Evolutionary conservation across 768 basidiomycete species (phyloP).

Genomic region (Suillus clintonianus): DNA sequence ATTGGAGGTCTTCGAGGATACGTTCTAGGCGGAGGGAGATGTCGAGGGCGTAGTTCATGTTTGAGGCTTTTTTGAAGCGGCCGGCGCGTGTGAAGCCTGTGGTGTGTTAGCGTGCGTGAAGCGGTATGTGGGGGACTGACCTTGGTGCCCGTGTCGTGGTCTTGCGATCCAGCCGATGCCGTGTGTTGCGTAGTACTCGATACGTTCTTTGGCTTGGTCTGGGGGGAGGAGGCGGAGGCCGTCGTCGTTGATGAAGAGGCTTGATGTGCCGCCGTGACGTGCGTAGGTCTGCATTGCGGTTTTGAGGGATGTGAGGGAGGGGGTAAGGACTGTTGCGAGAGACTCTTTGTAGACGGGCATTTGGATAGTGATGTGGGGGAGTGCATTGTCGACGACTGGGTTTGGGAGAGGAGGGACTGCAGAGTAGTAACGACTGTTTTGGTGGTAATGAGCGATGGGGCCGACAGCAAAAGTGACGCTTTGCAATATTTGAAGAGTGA

Average conservation of each 20-base stretch:
- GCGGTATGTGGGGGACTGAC: slow-evolving; percentile 31
- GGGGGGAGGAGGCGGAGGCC: slow-evolving; percentile 54
- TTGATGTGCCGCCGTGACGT: slow-evolving; percentile 61
- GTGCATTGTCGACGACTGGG: slow-evolving; percentile 43
- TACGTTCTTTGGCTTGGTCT: slow-evolving; percentile 47
- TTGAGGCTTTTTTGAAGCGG: slow-evolving; percentile 92
- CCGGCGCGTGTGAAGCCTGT: slow-evolving; percentile 50
- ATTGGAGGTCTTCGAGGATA: slow-evolving; percentile 31
- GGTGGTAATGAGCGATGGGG: slow-evolving; percentile 51
- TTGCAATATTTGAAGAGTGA: slow-evolving; percentile 42
- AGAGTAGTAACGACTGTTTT: slow-evolving; percentile 58
- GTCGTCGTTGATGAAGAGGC: slow-evolving; percentile 64
- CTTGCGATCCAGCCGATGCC: slow-evolving; percentile 63
- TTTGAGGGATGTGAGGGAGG: slow-evolving; percentile 56
- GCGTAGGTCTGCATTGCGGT: slow-evolving; percentile 66
- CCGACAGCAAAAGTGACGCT: slow-evolving; percentile 45
- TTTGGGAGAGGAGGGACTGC: slow-evolving; percentile 44
- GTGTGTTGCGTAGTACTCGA: slow-evolving; percentile 56
- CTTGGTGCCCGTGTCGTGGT: slow-evolving; percentile 55
- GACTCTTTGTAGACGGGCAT: slow-evolving; percentile 62
- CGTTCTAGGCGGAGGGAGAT: slow-evolving; percentile 40
- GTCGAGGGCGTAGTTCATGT: slow-evolving; percentile 81
- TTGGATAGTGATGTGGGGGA: slow-evolving; percentile 54
- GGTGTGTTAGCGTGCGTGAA: slow-evolving; percentile 52
- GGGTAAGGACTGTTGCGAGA: slow-evolving; percentile 51